Evolutionary conservation across 2,329 filamentous ascomycete species (phyloP).

Genomic region (Nemania sp.): DNA sequence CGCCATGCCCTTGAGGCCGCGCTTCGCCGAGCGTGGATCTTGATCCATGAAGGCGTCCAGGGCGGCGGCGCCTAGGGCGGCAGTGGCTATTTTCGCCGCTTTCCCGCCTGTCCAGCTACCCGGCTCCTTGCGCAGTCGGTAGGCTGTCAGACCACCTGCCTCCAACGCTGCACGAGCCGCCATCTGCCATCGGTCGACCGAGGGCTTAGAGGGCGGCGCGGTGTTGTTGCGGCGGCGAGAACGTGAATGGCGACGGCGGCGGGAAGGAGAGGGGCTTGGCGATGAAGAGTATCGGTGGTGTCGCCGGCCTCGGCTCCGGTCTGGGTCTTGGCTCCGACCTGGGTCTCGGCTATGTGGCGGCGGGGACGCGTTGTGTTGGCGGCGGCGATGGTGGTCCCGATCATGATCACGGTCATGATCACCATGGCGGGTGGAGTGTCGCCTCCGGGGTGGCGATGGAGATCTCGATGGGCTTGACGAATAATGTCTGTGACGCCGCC

Average conservation of each 20-base stretch:
- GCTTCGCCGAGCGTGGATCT: conserved; percentile 33
- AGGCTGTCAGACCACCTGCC: conserved; percentile 54
- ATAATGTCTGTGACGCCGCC: conserved; percentile 28
- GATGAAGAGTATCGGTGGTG: conserved; percentile 26
- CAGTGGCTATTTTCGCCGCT: conserved; percentile 53
- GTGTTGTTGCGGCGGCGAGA: conserved; percentile 20
- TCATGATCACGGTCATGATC: conserved; percentile 21
- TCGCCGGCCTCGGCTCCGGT: conserved; percentile 30
- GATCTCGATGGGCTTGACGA: conserved; percentile 36
- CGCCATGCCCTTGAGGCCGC: conserved; percentile 40
- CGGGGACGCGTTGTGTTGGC: conserved; percentile 23
- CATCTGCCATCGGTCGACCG: conserved; percentile 39
- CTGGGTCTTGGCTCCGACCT: conserved; percentile 20
- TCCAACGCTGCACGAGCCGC: conserved; percentile 53
- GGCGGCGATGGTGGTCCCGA: conserved; percentile 10
- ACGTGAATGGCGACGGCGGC: conserved; percentile 3
- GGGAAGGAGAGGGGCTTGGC: conserved; percentile 27
- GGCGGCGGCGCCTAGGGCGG: conserved; percentile 54
- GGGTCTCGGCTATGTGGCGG: too few relatives aligned
- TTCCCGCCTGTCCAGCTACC: conserved; percentile 55
- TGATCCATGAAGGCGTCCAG: conserved; percentile 51
- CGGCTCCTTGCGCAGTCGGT: conserved; percentile 50
- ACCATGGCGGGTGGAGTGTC: conserved; percentile 27
- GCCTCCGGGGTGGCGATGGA: conserved; percentile 29
- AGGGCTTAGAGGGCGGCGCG: conserved; percentile 20